Conservation (phyloP, 805 yeast genomes). For the Wickerhamomyces xylosicus region DNA sequence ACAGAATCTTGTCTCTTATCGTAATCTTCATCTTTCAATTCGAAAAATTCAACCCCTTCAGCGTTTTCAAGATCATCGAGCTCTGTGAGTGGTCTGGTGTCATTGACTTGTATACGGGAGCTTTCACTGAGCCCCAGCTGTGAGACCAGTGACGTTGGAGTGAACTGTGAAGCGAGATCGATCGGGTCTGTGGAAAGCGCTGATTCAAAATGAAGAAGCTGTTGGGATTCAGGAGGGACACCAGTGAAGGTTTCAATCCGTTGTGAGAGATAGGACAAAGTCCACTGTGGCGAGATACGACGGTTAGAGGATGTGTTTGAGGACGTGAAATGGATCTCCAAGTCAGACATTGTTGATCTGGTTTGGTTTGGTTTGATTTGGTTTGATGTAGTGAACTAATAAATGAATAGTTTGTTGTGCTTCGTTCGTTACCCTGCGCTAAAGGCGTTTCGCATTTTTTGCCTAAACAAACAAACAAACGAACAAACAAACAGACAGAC, state of each 20-base stretch:
- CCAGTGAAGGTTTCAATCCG: constrained; percentile 68
- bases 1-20: constrained; percentile 52
- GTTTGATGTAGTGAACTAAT: too few relatives aligned
- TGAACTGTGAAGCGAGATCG: constrained; percentile 7
- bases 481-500: too few relatives aligned
- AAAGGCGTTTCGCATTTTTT: too few relatives aligned
- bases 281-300: constrained; percentile 54
- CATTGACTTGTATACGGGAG: constrained; percentile 48
- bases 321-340: constrained; percentile 52
- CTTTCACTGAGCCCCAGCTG: constrained; percentile 22
- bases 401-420: too few relatives aligned
- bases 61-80: constrained; percentile 29
- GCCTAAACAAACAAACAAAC: too few relatives aligned
- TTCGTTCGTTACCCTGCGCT: too few relatives aligned
- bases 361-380: too few relatives aligned
- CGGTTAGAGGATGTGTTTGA: constrained; percentile 61
- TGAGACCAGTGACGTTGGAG: constrained; percentile 3
- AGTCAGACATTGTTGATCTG: constrained; percentile 21
- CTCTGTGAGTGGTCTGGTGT: constrained; percentile 41
- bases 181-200: constrained; percentile 20
- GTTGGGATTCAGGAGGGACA: constrained; percentile 48
- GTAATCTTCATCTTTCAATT: constrained; percentile 53
- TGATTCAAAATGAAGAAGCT: constrained; percentile 34
- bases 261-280: constrained; percentile 37
- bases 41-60: constrained; percentile 26